A percentile compares a stretch with the other conserved stretches of the same genome.
Evolutionary conservation across 345 rosid genomes (phyloP).

Genomic region (Euclidium syriacum): DNA sequence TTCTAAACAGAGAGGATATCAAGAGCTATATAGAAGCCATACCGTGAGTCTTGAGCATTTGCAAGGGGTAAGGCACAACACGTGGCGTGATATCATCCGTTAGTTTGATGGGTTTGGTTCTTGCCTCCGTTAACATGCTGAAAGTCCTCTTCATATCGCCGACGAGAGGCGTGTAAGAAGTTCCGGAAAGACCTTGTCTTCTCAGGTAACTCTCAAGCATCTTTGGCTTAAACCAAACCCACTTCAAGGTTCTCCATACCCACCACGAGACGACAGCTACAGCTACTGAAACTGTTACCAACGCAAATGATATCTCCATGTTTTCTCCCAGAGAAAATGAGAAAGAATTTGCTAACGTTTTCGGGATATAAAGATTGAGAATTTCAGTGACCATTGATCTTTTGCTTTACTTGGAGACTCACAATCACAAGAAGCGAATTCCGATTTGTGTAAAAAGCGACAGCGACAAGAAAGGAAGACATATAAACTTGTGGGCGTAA

Average conservation of each 20-base stretch:
- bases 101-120: constrained; percentile 13
- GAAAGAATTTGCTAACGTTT: background rate
- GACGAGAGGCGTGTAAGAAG: background rate
- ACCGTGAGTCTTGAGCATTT: constrained; percentile 9
- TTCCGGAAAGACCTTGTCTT: constrained; percentile 30
- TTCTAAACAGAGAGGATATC: background rate
- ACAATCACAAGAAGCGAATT: background rate
- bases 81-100: constrained; percentile 9
- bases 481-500: too few relatives aligned
- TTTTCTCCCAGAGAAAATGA: background rate
- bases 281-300: background rate
- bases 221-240: constrained; percentile 34
- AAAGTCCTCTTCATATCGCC: constrained; percentile 24
- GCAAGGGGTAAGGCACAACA: too few relatives aligned
- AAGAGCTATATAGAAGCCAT: background rate
- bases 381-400: too few relatives aligned
- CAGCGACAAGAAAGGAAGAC: background rate
- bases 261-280: background rate
- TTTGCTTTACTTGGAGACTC: background rate
- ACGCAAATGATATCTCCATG: background rate
- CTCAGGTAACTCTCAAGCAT: constrained; percentile 25
- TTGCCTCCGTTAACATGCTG: constrained; percentile 1
- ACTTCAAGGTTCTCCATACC: constrained; percentile 11
- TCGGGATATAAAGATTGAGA: background rate
- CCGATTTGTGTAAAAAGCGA: background rate